A percentile compares a stretch with the other conserved stretches of the same genome.
These are phyloP conservation scores for Fusarium nygamai DNA, from an alignment of 2,329 filamentous ascomycete species.

Conservation along the genomic window DNA sequence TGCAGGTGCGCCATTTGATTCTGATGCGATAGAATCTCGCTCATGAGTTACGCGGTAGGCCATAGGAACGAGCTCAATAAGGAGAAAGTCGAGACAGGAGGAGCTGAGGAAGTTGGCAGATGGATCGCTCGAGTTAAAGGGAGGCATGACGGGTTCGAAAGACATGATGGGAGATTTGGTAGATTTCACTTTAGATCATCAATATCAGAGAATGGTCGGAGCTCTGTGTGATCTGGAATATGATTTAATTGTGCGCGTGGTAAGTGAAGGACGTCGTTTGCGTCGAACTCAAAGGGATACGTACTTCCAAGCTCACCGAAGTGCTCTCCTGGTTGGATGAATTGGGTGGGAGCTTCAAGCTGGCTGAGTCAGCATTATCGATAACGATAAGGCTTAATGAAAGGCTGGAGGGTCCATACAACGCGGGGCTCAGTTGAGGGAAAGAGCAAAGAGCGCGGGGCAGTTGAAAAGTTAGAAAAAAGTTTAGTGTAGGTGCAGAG, in stretches of 20 bases:
- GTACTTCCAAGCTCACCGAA: slow-evolving; percentile 14
- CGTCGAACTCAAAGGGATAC: slow-evolving; percentile 15
- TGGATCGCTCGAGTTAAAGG: slow-evolving; percentile 78
- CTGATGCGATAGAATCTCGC: slow-evolving; percentile 63
- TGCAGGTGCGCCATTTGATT: slow-evolving; percentile 32
- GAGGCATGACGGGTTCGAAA: slow-evolving; percentile 75
- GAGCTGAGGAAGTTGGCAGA: slow-evolving; percentile 79
- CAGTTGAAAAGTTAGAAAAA: slow-evolving; percentile 28
- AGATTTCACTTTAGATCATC: background rate
- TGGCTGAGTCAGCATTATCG: slow-evolving; percentile 16
- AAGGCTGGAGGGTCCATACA: background rate
- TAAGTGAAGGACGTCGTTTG: slow-evolving; percentile 1
- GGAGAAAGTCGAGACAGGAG: slow-evolving; percentile 90
- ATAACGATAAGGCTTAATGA: slow-evolving; percentile 2
- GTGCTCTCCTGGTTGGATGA: background rate
- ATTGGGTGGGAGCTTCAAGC: background rate
- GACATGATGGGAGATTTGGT: slow-evolving; percentile 64
- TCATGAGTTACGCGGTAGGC: slow-evolving; percentile 86
- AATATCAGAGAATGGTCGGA: background rate
- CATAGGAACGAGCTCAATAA: slow-evolving; percentile 97
- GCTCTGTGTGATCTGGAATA: background rate
- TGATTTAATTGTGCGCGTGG: background rate
- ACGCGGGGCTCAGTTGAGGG: slow-evolving; percentile 18
- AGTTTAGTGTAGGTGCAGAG: slow-evolving; percentile 22
- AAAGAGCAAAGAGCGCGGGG: slow-evolving; percentile 21